Conservation (phyloP, 352 stramenopile species). For the Globisporangium carolinianum region DNA sequence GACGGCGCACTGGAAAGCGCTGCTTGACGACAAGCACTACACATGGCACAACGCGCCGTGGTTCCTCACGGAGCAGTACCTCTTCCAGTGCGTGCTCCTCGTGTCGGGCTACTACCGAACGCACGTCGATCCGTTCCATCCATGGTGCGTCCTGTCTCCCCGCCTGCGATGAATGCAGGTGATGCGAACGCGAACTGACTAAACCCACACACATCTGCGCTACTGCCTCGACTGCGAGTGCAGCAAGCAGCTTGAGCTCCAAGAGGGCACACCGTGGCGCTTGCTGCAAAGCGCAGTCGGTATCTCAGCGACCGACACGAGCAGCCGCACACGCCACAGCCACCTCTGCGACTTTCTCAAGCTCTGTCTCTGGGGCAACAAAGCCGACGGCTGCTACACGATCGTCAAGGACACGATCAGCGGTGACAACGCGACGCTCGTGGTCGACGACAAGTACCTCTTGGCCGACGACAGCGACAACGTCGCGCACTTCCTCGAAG, state of each 20-base stretch:
- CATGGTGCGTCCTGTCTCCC: conserved; percentile 17
- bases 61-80: conserved; percentile 72
- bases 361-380: conserved; percentile 73
- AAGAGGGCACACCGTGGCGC: conserved; percentile 42
- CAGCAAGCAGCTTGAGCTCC: conserved; percentile 46
- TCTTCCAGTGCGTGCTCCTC: conserved; percentile 63
- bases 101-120: conserved; percentile 58
- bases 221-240: background rate
- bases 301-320: conserved; percentile 17
- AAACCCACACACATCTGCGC: background rate
- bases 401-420: conserved; percentile 64
- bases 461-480: conserved; percentile 50
- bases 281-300: conserved; percentile 50
- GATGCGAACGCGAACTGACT: background rate
- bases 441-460: conserved; percentile 48
- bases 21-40: conserved; percentile 36
- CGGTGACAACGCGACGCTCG: conserved; percentile 39
- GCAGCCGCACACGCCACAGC: conserved; percentile 20
- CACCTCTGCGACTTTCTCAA: conserved; percentile 55
- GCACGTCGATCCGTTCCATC: conserved; percentile 58
- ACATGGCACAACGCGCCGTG: conserved; percentile 71
- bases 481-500: conserved; percentile 37
- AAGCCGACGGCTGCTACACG: conserved; percentile 72
- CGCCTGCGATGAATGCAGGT: too few relatives aligned
- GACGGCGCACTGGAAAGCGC: conserved; percentile 34